phyloP scores from a whole-genome alignment of 495 filamentous ascomycete species.

The Bombardia bombarda region DNA sequence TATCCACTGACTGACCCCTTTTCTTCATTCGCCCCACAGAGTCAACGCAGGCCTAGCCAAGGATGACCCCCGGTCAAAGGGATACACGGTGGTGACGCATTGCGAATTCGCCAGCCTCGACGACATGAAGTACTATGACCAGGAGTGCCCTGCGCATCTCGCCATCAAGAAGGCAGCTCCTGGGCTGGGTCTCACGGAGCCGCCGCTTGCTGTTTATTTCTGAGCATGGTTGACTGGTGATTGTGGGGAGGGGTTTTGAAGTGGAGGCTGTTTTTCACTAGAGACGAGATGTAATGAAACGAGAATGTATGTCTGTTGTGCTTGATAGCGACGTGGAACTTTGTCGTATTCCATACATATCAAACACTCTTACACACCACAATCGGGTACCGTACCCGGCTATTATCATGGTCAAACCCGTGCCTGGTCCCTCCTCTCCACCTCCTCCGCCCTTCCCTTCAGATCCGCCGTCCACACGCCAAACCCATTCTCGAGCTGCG shows the following conservation, averaged over 20 bases:
- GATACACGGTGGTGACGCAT: slow-evolving; percentile 54
- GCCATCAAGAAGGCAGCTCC: slow-evolving; percentile 44
- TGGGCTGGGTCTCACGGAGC: slow-evolving; percentile 27
- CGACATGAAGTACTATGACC: slow-evolving; percentile 67
- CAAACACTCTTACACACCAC: no score
- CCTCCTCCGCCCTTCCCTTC: slow-evolving; percentile 20
- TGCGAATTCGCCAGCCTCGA: slow-evolving; percentile 53
- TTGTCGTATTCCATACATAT: no score
- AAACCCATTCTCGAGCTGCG: slow-evolving; percentile 21
- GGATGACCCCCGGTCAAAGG: slow-evolving; percentile 49
- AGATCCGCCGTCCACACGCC: slow-evolving; percentile 24
- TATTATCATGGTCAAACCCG: no score
- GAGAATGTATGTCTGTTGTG: no score
- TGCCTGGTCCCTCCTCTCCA: not conserved
- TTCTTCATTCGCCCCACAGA: slow-evolving; percentile 1
- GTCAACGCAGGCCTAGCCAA: slow-evolving; percentile 36
- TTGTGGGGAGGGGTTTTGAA: not conserved
- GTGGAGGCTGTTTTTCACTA: not conserved
- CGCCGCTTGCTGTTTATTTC: slow-evolving; percentile 44
- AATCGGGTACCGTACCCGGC: no score
- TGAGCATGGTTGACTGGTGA: not conserved
- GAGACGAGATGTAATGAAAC: no score
- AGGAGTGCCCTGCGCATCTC: slow-evolving; percentile 52
- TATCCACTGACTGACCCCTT: not conserved
- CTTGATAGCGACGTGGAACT: no score